Evolutionary conservation across 345 rosid species (phyloP).

Genomic region (Acer saccharum): DNA sequence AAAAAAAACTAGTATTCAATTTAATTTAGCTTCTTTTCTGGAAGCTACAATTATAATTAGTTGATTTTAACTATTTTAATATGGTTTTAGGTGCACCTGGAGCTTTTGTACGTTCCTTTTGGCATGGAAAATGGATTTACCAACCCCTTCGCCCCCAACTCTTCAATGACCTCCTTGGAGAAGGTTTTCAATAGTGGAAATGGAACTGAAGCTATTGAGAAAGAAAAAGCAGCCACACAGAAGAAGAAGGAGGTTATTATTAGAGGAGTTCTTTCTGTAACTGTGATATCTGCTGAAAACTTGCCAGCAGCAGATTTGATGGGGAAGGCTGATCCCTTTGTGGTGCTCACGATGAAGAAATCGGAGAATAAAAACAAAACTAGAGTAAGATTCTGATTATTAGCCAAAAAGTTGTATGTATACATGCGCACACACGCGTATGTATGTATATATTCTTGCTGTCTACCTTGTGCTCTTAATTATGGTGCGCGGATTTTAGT

Average conservation of each 20-base stretch:
- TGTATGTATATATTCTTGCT: not conserved
- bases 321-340: constrained; percentile 98
- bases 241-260: constrained; percentile 81
- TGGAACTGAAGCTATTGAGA: constrained; percentile 47
- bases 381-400: constrained; percentile 51
- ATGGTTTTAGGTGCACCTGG: constrained; percentile 82
- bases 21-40: not conserved
- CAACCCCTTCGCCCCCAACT: constrained; percentile 58
- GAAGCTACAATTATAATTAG: not conserved
- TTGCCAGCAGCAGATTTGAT: constrained; percentile 77
- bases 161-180: constrained; percentile 88
- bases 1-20: not conserved
- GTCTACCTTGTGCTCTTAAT: not conserved
- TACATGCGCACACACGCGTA: not conserved
- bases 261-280: constrained; percentile 90
- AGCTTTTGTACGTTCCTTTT: constrained; percentile 84
- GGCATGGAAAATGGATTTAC: constrained; percentile 62
- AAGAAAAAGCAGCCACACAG: constrained; percentile 45
- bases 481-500: not conserved
- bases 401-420: not conserved
- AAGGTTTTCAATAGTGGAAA: constrained; percentile 75
- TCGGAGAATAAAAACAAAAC: constrained; percentile 75
- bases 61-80: not conserved
- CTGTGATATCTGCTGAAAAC: constrained; percentile 93
- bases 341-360: constrained; percentile 87